A percentile compares a stretch with the other conserved stretches of the same genome.
Evolutionary conservation across 192 early-diverging fungal species (phyloP).

Genomic region (Dissophora ornata): DNA sequence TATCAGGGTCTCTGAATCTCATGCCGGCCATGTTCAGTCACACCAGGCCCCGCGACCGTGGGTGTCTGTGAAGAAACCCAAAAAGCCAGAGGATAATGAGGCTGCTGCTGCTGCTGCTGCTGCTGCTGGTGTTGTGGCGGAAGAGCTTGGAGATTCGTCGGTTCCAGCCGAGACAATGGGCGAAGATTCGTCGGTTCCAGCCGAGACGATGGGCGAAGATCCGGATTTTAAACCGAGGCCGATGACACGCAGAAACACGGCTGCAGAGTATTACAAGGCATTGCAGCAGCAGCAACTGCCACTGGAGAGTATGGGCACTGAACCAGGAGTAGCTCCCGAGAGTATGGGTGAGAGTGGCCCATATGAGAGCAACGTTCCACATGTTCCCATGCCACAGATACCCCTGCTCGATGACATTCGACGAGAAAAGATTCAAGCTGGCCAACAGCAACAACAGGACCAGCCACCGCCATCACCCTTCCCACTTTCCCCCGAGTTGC

Average conservation of each 20-base stretch:
- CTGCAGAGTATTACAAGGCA: neutral
- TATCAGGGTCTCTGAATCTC: constrained; percentile 10
- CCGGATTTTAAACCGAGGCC: neutral
- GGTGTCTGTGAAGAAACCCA: constrained; percentile 6
- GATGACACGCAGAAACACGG: neutral
- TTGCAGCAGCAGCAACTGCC: neutral
- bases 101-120: no score
- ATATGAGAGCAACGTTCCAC: neutral
- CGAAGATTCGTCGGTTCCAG: neutral
- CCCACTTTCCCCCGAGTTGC: constrained; percentile 35
- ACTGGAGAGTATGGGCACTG: constrained; percentile 38
- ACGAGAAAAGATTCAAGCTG: constrained; percentile 18
- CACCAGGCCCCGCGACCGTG: constrained; percentile 25
- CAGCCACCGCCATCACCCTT: constrained; percentile 5
- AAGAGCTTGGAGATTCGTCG: constrained; percentile 19
- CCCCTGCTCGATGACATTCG: constrained; percentile 5
- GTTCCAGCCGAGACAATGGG: constrained; percentile 17
- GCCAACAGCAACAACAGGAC: constrained; percentile 8
- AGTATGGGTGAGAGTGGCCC: constrained; percentile 40
- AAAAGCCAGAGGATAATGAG: constrained; percentile 1
- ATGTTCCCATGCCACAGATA: constrained; percentile 8
- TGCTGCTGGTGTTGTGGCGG: neutral
- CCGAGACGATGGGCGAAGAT: constrained; percentile 24
- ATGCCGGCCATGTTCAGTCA: constrained; percentile 2
- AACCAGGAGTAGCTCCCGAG: constrained; percentile 11